Conservation (phyloP, 306 rosid genomes). For the Mimosa pudica region DNA sequence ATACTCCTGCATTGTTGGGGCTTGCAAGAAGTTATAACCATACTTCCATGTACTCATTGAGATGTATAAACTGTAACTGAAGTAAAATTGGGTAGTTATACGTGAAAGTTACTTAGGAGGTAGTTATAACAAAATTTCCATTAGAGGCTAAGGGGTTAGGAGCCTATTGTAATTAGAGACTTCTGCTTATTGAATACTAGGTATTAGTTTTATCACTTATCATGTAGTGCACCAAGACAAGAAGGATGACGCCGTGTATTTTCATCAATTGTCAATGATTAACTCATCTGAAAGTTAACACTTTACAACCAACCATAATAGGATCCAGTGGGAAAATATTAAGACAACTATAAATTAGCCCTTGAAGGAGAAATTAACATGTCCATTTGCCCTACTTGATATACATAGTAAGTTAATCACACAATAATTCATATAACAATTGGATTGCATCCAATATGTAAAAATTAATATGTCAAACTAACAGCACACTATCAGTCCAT, state of each 20-base stretch:
- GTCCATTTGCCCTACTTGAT: background rate
- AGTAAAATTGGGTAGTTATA: background rate
- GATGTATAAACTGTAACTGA: background rate
- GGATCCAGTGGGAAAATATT: background rate
- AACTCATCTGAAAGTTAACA: background rate
- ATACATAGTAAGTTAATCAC: background rate
- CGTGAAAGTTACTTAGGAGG: no score
- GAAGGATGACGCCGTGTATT: background rate
- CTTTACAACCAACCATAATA: background rate
- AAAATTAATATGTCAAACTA: conserved; percentile 15
- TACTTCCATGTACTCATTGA: background rate
- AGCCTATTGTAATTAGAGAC: background rate
- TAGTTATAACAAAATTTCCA: no score
- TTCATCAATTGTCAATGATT: background rate
- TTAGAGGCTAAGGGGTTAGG: no score
- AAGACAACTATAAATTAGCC: background rate
- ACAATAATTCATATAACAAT: background rate
- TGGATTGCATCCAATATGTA: conserved; percentile 2
- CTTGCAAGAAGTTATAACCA: background rate
- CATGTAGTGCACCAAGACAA: background rate
- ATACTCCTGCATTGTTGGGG: background rate
- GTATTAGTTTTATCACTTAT: background rate
- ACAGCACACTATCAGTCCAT: background rate
- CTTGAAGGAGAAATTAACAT: background rate
- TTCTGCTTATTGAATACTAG: background rate